These are phyloP conservation scores for Fusarium sp. DNA, from an alignment of 2,329 filamentous ascomycete species.

Conservation along the genomic window DNA sequence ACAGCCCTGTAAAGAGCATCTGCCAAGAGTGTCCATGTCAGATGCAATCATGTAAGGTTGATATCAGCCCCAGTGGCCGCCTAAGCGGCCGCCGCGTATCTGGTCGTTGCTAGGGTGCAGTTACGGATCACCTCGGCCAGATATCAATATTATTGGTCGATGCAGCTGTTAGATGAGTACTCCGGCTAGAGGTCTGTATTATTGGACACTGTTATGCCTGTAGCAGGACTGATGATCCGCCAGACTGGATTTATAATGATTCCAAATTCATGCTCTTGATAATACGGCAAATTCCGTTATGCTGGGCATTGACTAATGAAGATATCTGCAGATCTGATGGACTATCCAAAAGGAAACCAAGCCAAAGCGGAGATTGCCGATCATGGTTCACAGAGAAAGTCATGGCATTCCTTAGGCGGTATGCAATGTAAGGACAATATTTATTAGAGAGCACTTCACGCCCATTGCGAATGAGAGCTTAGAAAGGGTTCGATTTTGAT, in stretches of 20 bases:
- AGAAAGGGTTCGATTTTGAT: fast-evolving
- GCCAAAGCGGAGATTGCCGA: background rate
- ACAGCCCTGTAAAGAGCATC: background rate
- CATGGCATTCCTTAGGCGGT: background rate
- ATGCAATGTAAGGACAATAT: background rate
- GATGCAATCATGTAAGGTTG: background rate
- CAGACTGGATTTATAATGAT: background rate
- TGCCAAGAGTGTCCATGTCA: background rate
- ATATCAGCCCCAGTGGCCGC: background rate
- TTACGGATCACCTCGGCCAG: background rate
- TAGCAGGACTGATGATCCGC: background rate
- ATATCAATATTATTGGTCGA: background rate
- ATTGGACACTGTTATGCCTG: background rate
- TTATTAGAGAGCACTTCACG: fast-evolving
- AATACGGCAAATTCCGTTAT: background rate
- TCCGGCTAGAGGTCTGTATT: background rate
- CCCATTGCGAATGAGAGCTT: too few relatives aligned
- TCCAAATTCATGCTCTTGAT: too few relatives aligned
- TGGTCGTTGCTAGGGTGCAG: background rate
- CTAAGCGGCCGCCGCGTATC: background rate
- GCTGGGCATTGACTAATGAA: fast-evolving
- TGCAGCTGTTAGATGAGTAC: too few relatives aligned
- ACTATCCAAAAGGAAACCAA: background rate
- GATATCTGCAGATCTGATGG: background rate
- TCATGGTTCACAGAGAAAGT: background rate